These are phyloP conservation scores for Rhytidhysteron rufulum DNA, from an alignment of 2,329 filamentous ascomycete species.

Conservation along the genomic window DNA sequence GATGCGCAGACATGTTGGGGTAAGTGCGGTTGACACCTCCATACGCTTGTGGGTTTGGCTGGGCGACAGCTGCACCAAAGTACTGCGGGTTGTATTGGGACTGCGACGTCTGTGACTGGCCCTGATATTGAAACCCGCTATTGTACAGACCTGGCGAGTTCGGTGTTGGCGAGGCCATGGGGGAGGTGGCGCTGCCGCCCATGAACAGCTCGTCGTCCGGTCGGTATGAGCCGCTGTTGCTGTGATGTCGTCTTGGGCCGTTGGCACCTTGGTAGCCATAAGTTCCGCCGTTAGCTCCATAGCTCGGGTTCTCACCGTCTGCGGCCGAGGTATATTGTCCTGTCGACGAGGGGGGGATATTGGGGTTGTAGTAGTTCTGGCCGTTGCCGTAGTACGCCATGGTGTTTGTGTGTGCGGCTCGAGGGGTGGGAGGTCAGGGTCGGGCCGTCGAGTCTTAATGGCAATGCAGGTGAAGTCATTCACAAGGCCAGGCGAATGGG, in stretches of 20 bases:
- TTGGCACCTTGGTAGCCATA: slow-evolving; percentile 34
- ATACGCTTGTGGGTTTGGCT: slow-evolving; percentile 64
- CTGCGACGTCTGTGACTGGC: slow-evolving; percentile 34
- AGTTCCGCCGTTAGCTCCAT: slow-evolving; percentile 29
- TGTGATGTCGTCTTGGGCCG: slow-evolving; percentile 29
- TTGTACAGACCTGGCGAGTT: slow-evolving; percentile 25
- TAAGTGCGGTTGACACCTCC: slow-evolving; percentile 35
- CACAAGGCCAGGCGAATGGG: slow-evolving; percentile 30
- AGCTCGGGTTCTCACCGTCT: slow-evolving; percentile 64
- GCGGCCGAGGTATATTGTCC: slow-evolving; percentile 33
- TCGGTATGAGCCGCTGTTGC: slow-evolving; percentile 34
- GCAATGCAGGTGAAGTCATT: slow-evolving; percentile 23
- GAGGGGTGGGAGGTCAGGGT: no score
- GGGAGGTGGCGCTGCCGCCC: slow-evolving; percentile 31
- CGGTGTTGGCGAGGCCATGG: slow-evolving; percentile 19
- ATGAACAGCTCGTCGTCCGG: slow-evolving; percentile 62
- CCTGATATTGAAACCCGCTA: slow-evolving; percentile 47
- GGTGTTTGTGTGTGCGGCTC: slow-evolving; percentile 12
- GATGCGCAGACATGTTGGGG: slow-evolving; percentile 26
- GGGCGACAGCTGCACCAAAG: slow-evolving; percentile 45
- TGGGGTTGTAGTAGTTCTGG: slow-evolving; percentile 47
- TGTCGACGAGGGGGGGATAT: slow-evolving; percentile 36
- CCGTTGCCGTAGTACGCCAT: slow-evolving; percentile 58
- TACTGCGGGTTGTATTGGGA: slow-evolving; percentile 60
- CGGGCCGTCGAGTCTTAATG: slow-evolving; percentile 6